Base-by-base conservation (phyloP, 2,329 filamentous ascomycete species). In the Phyllosticta paracitricarpa region DNA sequence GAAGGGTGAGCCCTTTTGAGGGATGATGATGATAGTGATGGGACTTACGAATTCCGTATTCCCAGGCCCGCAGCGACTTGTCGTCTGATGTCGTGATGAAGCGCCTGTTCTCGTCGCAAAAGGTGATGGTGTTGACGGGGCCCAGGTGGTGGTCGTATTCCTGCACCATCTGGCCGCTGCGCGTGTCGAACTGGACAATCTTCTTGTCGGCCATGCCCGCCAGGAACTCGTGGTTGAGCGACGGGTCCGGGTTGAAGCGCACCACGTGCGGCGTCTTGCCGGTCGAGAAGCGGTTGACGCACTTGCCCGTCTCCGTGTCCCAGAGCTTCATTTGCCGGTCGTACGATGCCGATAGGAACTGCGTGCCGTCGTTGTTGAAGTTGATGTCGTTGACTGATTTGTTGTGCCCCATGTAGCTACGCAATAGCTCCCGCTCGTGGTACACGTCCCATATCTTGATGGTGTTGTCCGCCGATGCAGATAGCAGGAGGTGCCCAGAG, bases 51-150 rank as follows among this genome's bases (percentile, higher is more conserved):
- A 99, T 97, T 68, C 92, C 91, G 78, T 96, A 97, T 76, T 99
- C 95, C 95, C 95, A 99, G 0, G 93, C 93, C 63, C 94, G 88
- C 25, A 99, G 82, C 7, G 89, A 93, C 75, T 97, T 96, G 79
- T 99, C 94, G 78, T 99, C 94, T 0, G 91, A 96, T 0, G 95
- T 99, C 26, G 93, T 96, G 79, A 99, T 94, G 81, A 99, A 99
- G 51, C 95, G 89, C 40, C 93, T 86, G 74, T 92, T 91, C 63
- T 95, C 87, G 73, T 99, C 94, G 66, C 95, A 91, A 75, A 97
- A 99, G 4, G 90, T 94, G 66, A 99, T 90, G 9, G 94, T 97
- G 77, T 99, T 99, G 79, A 99, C 88, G 25, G 94, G 91, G n/a
- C 91, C 94, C 64, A 99, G 79, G 73, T 99, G 94, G 75, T 99